Base-by-base conservation (phyloP, 805 yeast genomes). In the Cyberlindnera samutprakarnensis region DNA sequence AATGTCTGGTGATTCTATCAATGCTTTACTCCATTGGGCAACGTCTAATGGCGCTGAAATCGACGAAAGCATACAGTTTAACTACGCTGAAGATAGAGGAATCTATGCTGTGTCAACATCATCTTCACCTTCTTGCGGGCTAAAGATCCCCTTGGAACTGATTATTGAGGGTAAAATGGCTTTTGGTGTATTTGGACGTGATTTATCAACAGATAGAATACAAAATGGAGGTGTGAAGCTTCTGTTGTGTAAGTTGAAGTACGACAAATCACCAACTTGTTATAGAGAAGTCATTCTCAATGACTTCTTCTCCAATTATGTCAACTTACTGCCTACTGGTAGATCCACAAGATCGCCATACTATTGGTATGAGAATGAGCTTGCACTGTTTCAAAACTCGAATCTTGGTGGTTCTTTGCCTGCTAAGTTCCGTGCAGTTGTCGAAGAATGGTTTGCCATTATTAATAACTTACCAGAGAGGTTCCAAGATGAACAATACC, bases 391-490 rank as follows among this genome's bases (percentile, higher is more conserved):
- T n/a, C 59, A 64, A 16, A 82, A 83, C 1, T 79, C 95, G 0
- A 86, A 86, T 46, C 35, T 62, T 17, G 77, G 75, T 3, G 68
- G 68, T 17, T 72, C 85, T 0, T 46, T 79, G 13, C 53, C 57
- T 3, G 68, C 64, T 6, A 72, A 72, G 35, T 51, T 73, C 24
- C 44, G 51, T 1, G 42, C 51, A n/a, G 51, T 81, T 30, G 59
- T 72, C 5, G 68, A 72, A 23, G 94, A 83, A 49, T 86, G 90
- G 92, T 56, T 47, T 16, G 29, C 28, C 19, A 31, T 46, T 2
- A 29, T 37, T 15, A 23, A 26, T 1, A 30, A 28, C 5, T 30
- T 49, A 3, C 51, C 48, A 5, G 19, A 17, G 10, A 17, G 14
- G 4, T 36, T 33, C 27, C 31, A 32, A 10, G 14, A n/a, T 8